Evolutionary conservation across 1,284 basidiomycete genomes (phyloP).

Genomic region (Clitocybe nebularis): DNA sequence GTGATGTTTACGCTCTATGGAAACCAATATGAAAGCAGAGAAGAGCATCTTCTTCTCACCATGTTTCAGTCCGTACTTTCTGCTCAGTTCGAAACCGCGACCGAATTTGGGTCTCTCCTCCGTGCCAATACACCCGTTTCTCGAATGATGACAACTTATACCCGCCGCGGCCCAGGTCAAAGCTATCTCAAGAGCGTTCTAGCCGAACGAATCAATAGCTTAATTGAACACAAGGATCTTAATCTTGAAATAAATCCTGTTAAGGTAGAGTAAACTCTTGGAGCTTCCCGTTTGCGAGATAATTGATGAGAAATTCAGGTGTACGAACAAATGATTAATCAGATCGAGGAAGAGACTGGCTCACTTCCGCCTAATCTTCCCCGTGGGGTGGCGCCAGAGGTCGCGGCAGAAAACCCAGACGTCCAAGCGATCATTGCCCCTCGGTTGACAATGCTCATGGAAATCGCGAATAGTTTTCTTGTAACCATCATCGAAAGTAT

Average conservation of each 20-base stretch:
- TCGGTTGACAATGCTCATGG: slow-evolving; percentile 96
- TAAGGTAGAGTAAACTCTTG: slow-evolving; percentile 56
- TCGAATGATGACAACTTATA: slow-evolving; percentile 99
- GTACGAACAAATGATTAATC: slow-evolving; percentile 97
- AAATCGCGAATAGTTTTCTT: slow-evolving; percentile 96
- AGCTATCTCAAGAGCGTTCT: slow-evolving; percentile 96
- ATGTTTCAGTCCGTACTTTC: slow-evolving; percentile 99
- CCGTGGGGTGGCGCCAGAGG: slow-evolving; percentile 88
- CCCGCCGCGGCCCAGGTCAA: slow-evolving; percentile 95
- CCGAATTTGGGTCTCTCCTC: slow-evolving; percentile 94
- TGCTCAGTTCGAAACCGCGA: slow-evolving; percentile 97
- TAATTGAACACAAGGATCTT: slow-evolving; percentile 97
- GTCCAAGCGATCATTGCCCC: slow-evolving; percentile 98
- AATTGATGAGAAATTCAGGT: slow-evolving; percentile 43
- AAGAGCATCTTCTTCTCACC: slow-evolving; percentile 96
- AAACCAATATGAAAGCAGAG: slow-evolving; percentile 98
- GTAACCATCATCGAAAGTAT: slow-evolving; percentile 98
- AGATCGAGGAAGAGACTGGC: slow-evolving; percentile 96
- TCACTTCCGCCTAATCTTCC: slow-evolving; percentile 87
- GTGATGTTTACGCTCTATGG: slow-evolving; percentile 99
- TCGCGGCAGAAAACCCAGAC: slow-evolving; percentile 89
- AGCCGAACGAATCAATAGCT: slow-evolving; percentile 94
- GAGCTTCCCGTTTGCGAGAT: background rate
- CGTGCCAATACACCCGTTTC: slow-evolving; percentile 98
- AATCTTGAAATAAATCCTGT: slow-evolving; percentile 99